A percentile compares a stretch with the other conserved stretches of the same genome.
These are phyloP conservation scores for Sicyos baderoa DNA, from an alignment of 306 rosid genomes.

Conservation along the genomic window DNA sequence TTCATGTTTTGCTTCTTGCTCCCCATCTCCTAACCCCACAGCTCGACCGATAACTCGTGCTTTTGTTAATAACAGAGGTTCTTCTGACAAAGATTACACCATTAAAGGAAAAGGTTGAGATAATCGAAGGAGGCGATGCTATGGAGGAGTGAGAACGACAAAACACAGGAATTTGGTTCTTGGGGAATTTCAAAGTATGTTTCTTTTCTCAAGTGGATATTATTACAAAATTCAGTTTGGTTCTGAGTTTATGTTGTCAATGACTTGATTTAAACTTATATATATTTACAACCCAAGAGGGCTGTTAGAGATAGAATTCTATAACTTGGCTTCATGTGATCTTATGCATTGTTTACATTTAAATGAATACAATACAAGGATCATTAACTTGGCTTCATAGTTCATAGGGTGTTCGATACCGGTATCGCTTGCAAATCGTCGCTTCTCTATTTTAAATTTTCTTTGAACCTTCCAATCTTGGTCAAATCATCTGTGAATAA, in stretches of 20 bases:
- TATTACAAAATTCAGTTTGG: conserved; percentile 11
- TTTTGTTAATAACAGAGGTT: conserved; percentile 53
- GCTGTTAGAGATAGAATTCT: background rate
- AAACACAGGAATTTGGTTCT: background rate
- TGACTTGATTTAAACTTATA: conserved; percentile 2
- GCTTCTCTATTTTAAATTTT: background rate
- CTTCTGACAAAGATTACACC: conserved; percentile 71
- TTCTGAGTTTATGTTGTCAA: conserved; percentile 9
- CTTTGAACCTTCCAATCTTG: background rate
- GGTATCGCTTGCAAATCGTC: background rate
- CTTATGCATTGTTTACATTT: background rate
- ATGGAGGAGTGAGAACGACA: conserved; percentile 63
- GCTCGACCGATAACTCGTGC: background rate
- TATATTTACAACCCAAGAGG: conserved; percentile 12
- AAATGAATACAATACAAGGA: background rate
- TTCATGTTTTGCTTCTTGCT: background rate
- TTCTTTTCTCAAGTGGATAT: conserved; percentile 5
- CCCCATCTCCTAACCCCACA: background rate
- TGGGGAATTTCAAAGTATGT: background rate
- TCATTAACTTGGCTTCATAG: background rate
- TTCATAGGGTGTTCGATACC: background rate
- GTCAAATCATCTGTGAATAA: background rate
- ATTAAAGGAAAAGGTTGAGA: conserved; percentile 49
- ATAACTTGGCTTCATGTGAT: background rate
- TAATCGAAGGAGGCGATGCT: conserved; percentile 63